Evolutionary conservation across 1,284 basidiomycete genomes (phyloP).

Genomic region (Stereum hirsutum): DNA sequence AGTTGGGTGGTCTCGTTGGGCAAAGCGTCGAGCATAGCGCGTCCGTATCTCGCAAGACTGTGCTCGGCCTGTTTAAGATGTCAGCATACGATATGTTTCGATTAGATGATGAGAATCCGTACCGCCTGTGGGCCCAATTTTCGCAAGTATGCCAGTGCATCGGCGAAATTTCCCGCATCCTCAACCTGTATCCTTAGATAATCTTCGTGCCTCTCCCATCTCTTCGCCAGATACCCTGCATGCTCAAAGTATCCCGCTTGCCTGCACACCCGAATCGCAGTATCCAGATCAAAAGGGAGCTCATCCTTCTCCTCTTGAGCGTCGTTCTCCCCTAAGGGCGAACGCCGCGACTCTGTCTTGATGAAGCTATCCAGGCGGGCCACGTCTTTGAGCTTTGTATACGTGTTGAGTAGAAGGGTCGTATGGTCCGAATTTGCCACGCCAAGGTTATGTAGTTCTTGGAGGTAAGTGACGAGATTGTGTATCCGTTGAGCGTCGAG

Average conservation of each 20-base stretch:
- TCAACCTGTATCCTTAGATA: slow-evolving; percentile 94
- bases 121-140: slow-evolving; percentile 72
- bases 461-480: slow-evolving; percentile 91
- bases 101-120: slow-evolving; percentile 21
- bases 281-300: slow-evolving; percentile 93
- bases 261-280: slow-evolving; percentile 92
- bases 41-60: slow-evolving; percentile 78
- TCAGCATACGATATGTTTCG: slow-evolving; percentile 3
- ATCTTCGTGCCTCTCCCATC: slow-evolving; percentile 88
- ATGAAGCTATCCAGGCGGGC: slow-evolving; percentile 87
- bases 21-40: slow-evolving; percentile 73
- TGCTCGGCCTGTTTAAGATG: slow-evolving; percentile 53
- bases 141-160: slow-evolving; percentile 78
- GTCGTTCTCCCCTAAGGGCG: slow-evolving; percentile 22
- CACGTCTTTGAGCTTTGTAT: slow-evolving; percentile 94
- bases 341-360: slow-evolving; percentile 63
- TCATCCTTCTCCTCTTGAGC: slow-evolving; percentile 46
- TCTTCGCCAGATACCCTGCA: slow-evolving; percentile 88
- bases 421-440: slow-evolving; percentile 96
- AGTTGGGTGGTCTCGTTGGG: slow-evolving; percentile 86
- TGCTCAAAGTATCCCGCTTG: slow-evolving; percentile 96
- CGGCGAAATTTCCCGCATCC: slow-evolving; percentile 76
- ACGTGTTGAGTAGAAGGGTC: slow-evolving; percentile 91
- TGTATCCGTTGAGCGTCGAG: slow-evolving; percentile 94
- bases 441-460: slow-evolving; percentile 85